These are phyloP conservation scores for Russula foetens DNA, from an alignment of 768 basidiomycete species.

Conservation along the genomic window DNA sequence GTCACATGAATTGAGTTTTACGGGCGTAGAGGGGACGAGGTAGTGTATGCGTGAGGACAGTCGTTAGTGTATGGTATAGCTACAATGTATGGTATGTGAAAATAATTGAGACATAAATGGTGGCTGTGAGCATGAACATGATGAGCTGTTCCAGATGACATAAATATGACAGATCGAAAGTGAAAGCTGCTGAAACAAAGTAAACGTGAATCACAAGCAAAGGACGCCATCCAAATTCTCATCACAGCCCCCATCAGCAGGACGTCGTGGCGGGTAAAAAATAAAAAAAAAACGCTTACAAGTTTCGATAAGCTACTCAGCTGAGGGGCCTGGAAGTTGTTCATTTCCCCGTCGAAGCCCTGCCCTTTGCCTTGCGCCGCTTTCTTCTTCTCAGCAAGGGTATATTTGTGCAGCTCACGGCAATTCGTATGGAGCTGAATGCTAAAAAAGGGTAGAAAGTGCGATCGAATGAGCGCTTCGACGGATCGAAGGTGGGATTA, in stretches of 20 bases:
- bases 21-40: neutral
- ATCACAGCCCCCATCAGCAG: neutral
- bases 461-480: neutral
- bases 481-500: neutral
- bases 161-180: neutral
- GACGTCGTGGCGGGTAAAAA: neutral
- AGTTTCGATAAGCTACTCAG: slow-evolving; percentile 12
- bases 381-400: slow-evolving; percentile 3
- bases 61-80: no score
- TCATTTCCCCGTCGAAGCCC: slow-evolving; percentile 9
- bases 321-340: slow-evolving; percentile 13
- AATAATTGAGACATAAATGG: slow-evolving; percentile 8
- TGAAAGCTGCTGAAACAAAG: neutral
- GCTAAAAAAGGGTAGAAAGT: neutral
- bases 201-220: neutral
- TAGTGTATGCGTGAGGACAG: no score
- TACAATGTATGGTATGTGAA: neutral
- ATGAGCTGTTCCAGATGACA: neutral
- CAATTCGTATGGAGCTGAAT: slow-evolving; percentile 2
- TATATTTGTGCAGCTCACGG: slow-evolving; percentile 6
- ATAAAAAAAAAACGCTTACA: neutral
- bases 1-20: neutral
- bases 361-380: slow-evolving; percentile 2
- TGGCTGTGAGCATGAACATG: neutral
- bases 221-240: neutral